These are phyloP conservation scores for Iris macrosiphon DNA, from an alignment of 106 monocot genomes.

Conservation along the genomic window DNA sequence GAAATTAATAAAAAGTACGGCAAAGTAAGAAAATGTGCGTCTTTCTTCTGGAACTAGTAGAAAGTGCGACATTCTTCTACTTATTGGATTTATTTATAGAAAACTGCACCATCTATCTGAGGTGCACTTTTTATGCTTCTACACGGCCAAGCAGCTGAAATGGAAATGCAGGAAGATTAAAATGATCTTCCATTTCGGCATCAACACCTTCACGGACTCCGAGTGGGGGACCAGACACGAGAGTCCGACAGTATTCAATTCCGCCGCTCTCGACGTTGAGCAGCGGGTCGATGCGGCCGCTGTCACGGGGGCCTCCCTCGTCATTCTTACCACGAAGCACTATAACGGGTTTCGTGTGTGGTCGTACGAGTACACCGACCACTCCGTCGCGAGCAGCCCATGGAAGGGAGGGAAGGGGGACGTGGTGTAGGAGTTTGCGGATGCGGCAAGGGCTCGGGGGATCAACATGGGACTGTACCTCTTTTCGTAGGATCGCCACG, in stretches of 20 bases:
- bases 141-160: slow-evolving; percentile 42
- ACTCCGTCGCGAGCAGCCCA: slow-evolving; percentile 43
- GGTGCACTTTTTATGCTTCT: too few relatives aligned
- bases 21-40: too few relatives aligned
- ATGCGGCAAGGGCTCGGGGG: slow-evolving; percentile 27
- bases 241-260: slow-evolving; percentile 31
- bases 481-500: slow-evolving; percentile 71
- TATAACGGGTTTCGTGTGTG: slow-evolving; percentile 77
- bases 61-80: too few relatives aligned
- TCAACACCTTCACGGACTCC: slow-evolving; percentile 74
- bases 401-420: slow-evolving; percentile 53
- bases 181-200: slow-evolving; percentile 76
- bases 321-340: slow-evolving; percentile 58
- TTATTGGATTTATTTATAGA: too few relatives aligned
- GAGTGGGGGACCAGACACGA: slow-evolving; percentile 66
- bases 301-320: slow-evolving; percentile 28
- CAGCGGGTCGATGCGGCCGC: slow-evolving; percentile 51
- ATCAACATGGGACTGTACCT: slow-evolving; percentile 54
- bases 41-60: too few relatives aligned
- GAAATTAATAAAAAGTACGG: too few relatives aligned
- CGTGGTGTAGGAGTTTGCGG: slow-evolving; percentile 42
- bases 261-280: slow-evolving; percentile 25
- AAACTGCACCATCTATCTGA: too few relatives aligned
- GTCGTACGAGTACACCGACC: slow-evolving; percentile 47
- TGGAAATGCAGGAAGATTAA: slow-evolving; percentile 65